phyloP scores from a whole-genome alignment of 1,284 basidiomycete species.

The Apiotrichum akiyoshidainum region DNA sequence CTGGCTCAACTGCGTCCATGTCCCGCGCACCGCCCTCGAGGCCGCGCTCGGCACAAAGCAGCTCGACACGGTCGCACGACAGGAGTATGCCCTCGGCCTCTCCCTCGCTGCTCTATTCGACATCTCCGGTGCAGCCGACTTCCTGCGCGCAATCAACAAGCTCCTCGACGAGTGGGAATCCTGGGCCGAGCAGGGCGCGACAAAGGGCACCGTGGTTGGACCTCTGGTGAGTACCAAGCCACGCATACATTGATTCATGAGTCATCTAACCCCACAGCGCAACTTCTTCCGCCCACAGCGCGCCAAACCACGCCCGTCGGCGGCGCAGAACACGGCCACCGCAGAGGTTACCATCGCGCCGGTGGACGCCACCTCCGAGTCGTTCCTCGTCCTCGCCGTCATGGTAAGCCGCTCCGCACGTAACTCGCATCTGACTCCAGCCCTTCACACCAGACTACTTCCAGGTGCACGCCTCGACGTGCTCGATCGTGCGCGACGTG shows the following conservation, averaged over 20 bases:
- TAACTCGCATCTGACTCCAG: constrained; percentile 30
- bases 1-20: constrained; percentile 49
- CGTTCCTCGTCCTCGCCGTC: constrained; percentile 22
- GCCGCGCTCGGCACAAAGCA: constrained; percentile 36
- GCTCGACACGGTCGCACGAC: constrained; percentile 42
- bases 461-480: constrained; percentile 52
- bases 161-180: constrained; percentile 54
- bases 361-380: constrained; percentile 19
- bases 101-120: constrained; percentile 52
- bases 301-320: constrained; percentile 12
- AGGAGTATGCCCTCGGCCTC: constrained; percentile 52
- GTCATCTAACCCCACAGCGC: constrained; percentile 5
- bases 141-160: constrained; percentile 46
- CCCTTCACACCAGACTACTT: constrained; percentile 55
- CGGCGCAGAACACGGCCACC: constrained; percentile 18
- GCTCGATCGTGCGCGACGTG: constrained; percentile 53
- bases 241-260: not conserved
- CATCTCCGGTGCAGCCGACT: constrained; percentile 47
- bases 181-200: constrained; percentile 42
- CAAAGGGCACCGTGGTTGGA: constrained; percentile 38
- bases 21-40: constrained; percentile 39
- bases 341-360: constrained; percentile 23
- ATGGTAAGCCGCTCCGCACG: constrained; percentile 11
- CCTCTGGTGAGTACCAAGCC: constrained; percentile 9
- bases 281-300: constrained; percentile 25